phyloP scores from a whole-genome alignment of 257 asterid species.

The Verbena officinalis region DNA sequence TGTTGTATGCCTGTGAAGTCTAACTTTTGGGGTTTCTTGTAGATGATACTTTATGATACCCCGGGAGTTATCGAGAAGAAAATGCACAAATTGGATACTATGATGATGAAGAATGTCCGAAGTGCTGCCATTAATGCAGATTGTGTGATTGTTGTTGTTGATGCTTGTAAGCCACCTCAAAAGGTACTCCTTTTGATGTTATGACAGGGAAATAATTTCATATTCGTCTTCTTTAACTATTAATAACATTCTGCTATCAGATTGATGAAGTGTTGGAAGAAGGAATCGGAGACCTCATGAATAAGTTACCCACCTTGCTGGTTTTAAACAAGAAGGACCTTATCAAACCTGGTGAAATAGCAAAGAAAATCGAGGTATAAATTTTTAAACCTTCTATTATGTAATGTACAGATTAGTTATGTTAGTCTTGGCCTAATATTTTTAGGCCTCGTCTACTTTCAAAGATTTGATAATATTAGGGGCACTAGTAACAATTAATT shows the following conservation, averaged over 20 bases:
- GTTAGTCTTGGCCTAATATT: neutral
- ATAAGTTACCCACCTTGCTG: slow-evolving; percentile 70
- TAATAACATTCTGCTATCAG: slow-evolving; percentile 38
- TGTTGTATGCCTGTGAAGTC: neutral
- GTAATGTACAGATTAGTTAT: slow-evolving; percentile 15
- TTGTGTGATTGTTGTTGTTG: slow-evolving; percentile 87
- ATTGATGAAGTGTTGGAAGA: slow-evolving; percentile 84
- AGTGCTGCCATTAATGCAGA: slow-evolving; percentile 92
- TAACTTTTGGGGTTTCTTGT: slow-evolving; percentile 31
- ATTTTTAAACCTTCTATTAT: neutral
- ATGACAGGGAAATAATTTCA: neutral
- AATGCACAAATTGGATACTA: slow-evolving; percentile 92
- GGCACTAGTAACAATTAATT: no score
- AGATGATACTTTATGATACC: slow-evolving; percentile 98
- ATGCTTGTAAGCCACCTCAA: slow-evolving; percentile 78
- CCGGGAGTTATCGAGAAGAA: slow-evolving; percentile 97
- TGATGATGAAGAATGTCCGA: slow-evolving; percentile 97
- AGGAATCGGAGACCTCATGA: slow-evolving; percentile 65
- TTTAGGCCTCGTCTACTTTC: neutral
- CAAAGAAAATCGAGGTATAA: slow-evolving; percentile 85
- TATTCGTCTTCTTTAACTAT: slow-evolving; percentile 18
- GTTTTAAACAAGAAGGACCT: slow-evolving; percentile 95
- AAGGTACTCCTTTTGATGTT: slow-evolving; percentile 51
- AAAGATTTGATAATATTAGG: no score
- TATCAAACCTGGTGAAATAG: slow-evolving; percentile 97